Conservation (phyloP, 1,284 basidiomycete genomes). For the Xanthoconium separans region DNA sequence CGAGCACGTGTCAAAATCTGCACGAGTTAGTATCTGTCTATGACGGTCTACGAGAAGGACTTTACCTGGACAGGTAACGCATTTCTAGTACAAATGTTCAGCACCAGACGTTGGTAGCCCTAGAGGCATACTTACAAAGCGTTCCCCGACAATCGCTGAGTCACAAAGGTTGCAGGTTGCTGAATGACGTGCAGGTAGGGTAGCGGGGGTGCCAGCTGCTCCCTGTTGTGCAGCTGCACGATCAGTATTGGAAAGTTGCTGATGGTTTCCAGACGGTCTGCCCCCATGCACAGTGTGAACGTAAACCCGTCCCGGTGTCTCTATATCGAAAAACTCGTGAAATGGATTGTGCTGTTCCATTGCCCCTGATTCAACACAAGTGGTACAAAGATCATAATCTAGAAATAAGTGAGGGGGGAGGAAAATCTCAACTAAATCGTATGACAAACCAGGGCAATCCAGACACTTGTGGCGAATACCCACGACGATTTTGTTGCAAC, state of each 20-base stretch:
- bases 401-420: not conserved
- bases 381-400: slow-evolving; percentile 73
- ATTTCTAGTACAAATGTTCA: slow-evolving; percentile 52
- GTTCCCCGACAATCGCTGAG: slow-evolving; percentile 62
- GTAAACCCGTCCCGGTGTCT: slow-evolving; percentile 59
- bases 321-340: slow-evolving; percentile 71
- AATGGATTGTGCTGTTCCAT: slow-evolving; percentile 52
- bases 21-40: slow-evolving; percentile 9
- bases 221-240: slow-evolving; percentile 2
- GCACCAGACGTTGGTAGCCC: not conserved
- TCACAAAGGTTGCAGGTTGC: slow-evolving; percentile 77
- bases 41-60: not conserved
- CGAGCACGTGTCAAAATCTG: slow-evolving; percentile 72
- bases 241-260: not conserved
- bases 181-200: slow-evolving; percentile 45
- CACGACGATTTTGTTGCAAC: slow-evolving; percentile 51
- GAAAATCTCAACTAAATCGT: not conserved
- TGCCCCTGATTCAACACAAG: slow-evolving; percentile 47
- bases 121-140: slow-evolving; percentile 53
- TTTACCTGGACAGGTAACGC: slow-evolving; percentile 56
- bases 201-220: not conserved
- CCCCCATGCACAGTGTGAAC: slow-evolving; percentile 53
- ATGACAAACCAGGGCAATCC: slow-evolving; percentile 59
- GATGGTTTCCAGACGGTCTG: not conserved
- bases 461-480: slow-evolving; percentile 74